Base-by-base conservation (phyloP, 306 rosid species). In the Pterocarpus santalinus region DNA sequence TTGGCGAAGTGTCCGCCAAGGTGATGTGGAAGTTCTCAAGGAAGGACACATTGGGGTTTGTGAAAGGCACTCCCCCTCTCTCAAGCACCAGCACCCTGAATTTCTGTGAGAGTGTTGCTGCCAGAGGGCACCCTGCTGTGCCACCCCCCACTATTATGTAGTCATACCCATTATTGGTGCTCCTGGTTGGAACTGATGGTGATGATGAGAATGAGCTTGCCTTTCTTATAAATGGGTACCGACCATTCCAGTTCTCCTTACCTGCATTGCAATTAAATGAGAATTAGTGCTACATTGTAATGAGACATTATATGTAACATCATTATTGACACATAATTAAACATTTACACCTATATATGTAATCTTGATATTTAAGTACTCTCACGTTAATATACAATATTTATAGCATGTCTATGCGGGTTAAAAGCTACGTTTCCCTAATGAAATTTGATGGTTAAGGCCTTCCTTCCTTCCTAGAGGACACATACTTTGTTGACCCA, bases 61-160 rank as follows among this genome's bases (percentile, higher is more conserved):
- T 56, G 75, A 91, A 93, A 14, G 97, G 97, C 5, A 86, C 92
- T 14, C 97, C 97, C 34, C 97, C 97, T 84, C 96, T 87, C 84
- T 93, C 97, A 7, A 93, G 89, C 78, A 93, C 41, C 38, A 93
- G 52, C 3, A 93, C 97, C 43, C 72, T 89, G 77, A 85, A 89
- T 2, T 86, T 93, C 47, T 88, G 73, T 0, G 97, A 91, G 15
- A 93, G 79, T 0, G 97, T 93, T 30, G 97, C 83, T 12, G 96
- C 97, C 87, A 93, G 56, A 38, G 97, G 97, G 73, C 97, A 93
- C 57, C 97, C 97, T 1, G 97, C 90, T 2, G 97, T 93, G 51
- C 97, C 97, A 9, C 97, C 97, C 38, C 97, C 97, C 17, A 93
- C 94, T 6, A 93, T 72, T 65, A 93, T 93, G 73, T 93, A 93